Evolutionary conservation across 2,329 filamentous ascomycete genomes (phyloP).

Genomic region (Leptoxyphium fumago): DNA sequence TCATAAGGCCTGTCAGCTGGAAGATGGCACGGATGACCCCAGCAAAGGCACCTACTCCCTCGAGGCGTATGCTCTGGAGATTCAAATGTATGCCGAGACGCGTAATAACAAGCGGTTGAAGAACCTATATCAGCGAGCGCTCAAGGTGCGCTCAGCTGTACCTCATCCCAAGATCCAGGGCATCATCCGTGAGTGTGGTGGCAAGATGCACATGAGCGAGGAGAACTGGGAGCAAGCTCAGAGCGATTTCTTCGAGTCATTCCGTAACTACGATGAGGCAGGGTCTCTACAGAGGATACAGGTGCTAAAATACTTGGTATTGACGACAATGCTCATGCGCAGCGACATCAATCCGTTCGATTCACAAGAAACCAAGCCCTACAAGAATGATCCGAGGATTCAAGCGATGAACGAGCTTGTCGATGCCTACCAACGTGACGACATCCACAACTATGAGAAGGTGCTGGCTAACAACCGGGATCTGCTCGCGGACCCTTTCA

Average conservation of each 20-base stretch:
- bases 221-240: constrained; percentile 98
- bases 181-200: constrained; percentile 94
- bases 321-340: constrained; percentile 97
- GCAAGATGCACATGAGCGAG: constrained; percentile 99
- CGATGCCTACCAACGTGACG: constrained; percentile 88
- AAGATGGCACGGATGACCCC: constrained; percentile 78
- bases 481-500: constrained; percentile 82
- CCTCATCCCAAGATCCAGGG: constrained; percentile 99
- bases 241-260: constrained; percentile 96
- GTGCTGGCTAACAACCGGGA: constrained; percentile 80
- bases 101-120: constrained; percentile 94
- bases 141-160: constrained; percentile 89
- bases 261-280: constrained; percentile 97
- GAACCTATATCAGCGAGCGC: constrained; percentile 75
- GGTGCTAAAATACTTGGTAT: constrained; percentile 88
- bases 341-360: constrained; percentile 98
- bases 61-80: constrained; percentile 92
- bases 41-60: constrained; percentile 93
- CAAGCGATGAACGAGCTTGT: constrained; percentile 95
- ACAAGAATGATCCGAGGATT: constrained; percentile 88
- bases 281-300: constrained; percentile 92
- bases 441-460: constrained; percentile 80
- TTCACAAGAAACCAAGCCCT: constrained; percentile 96
- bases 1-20: constrained; percentile 73
- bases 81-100: constrained; percentile 95